Base-by-base conservation (phyloP, 805 yeast genomes). In the Saccharomycopsis guyanensis region DNA sequence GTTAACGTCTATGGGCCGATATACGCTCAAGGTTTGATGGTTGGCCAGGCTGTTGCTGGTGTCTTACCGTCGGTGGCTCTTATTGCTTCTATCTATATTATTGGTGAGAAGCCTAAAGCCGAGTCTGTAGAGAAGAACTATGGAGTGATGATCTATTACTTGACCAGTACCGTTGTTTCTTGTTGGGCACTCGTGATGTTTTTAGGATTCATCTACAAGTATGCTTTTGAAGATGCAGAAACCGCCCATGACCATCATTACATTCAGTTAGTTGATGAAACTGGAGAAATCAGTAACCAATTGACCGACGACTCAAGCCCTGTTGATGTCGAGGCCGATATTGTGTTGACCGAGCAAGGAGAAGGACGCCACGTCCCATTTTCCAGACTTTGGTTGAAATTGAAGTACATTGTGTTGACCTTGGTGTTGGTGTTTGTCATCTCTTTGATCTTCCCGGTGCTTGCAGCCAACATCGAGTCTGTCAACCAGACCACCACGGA, bases 21-120 rank as follows among this genome's bases (percentile, higher is more conserved):
- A 12, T 85, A 76, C 59, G 89, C 95, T 8, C 96, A 93, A 57
- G 94, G 85, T 0, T 83, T 83, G 1, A 86, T 93, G 83, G 89
- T 89, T 2, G 98, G 98, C 1, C 96, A 91, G 62, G 96, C 95
- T 0, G 67, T 91, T 15, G 87, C 97, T 0, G 98, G 98, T 2
- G 95, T 93, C 0, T 66, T 91, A 31, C 97, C 98, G 2, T 79
- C 96, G 0, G 59, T 84, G 16, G 80, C 83, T 12, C 73, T 78
- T 55, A 80, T 79, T 50, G 49, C 73, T 8, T 75, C 83, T 8
- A 77, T 76, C 22, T 56, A 75, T 23, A 12, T 53, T 2, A 42
- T 43, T 23, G 45, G 43, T 3, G 48, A 55, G 7, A 40, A 43
- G 4, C 49, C 45, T 10, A 27, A 34, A 15, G 43, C 19, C 25